A percentile compares a stretch with the other conserved stretches of the same genome.
Conservation (phyloP, 495 filamentous ascomycete genomes). For the Hypoxylon rickii region DNA sequence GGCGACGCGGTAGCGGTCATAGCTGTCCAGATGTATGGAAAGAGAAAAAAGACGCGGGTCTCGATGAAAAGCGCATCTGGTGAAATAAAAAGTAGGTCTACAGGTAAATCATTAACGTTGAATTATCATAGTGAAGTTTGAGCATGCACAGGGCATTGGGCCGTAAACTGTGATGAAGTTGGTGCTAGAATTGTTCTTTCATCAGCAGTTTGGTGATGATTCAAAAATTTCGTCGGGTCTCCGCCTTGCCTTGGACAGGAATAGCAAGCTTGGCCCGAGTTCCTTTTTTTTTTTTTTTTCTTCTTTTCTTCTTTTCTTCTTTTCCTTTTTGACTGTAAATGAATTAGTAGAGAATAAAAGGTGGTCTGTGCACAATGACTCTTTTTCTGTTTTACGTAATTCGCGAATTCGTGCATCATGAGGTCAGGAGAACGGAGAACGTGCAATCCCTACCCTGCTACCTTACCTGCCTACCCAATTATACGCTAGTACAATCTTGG, state of each 20-base stretch:
- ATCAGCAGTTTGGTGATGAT: slow-evolving; percentile 53
- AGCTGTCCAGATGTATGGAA: slow-evolving; percentile 48
- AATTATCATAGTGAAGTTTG: slow-evolving; percentile 63
- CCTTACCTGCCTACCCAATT: no score
- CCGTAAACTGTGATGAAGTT: slow-evolving; percentile 47
- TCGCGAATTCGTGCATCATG: background rate
- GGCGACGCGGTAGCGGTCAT: slow-evolving; percentile 58
- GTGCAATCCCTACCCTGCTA: no score
- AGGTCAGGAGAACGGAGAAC: no score
- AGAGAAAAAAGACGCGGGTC: slow-evolving; percentile 59
- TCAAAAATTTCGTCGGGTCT: slow-evolving; percentile 43
- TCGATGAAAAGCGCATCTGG: slow-evolving; percentile 68
- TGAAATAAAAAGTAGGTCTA: slow-evolving; percentile 66
- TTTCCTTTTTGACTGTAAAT: background rate
- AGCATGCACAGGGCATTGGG: slow-evolving; percentile 57
- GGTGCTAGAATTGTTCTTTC: slow-evolving; percentile 41
- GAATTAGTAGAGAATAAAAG: background rate
- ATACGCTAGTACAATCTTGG: no score
- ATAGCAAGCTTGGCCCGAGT: slow-evolving; percentile 31
- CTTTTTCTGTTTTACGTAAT: slow-evolving; percentile 10
- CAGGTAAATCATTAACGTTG: slow-evolving; percentile 50
- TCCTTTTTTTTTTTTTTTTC: background rate
- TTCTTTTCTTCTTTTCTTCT: background rate
- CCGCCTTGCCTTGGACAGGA: slow-evolving; percentile 38
- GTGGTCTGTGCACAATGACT: slow-evolving; percentile 14